A percentile compares a stretch with the other conserved stretches of the same genome.
Evolutionary conservation across 2,329 filamentous ascomycete genomes (phyloP).

Genomic region (Chaetomium strumarium): DNA sequence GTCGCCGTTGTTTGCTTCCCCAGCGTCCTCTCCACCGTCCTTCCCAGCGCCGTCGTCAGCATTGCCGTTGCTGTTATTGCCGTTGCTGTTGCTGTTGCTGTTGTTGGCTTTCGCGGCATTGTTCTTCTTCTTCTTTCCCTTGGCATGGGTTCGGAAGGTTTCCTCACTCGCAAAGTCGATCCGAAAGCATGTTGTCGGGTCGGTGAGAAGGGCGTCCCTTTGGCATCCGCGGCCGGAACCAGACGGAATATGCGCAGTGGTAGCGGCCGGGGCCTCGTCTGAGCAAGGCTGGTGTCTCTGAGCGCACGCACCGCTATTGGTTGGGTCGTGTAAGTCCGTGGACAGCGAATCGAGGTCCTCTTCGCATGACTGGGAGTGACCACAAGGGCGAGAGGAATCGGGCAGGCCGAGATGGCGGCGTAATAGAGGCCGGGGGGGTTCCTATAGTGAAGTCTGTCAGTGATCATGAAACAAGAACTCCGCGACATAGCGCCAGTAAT

Average conservation of each 20-base stretch:
- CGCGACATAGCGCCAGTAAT: background rate
- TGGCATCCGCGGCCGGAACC: slow-evolving; percentile 16
- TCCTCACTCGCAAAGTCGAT: slow-evolving; percentile 55
- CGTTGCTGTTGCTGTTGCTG: slow-evolving; percentile 33
- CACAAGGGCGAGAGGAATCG: slow-evolving; percentile 28
- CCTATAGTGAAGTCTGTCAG: slow-evolving; percentile 2
- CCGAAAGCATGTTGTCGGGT: slow-evolving; percentile 39
- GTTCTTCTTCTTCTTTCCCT: slow-evolving; percentile 53
- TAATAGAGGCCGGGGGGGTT: slow-evolving; percentile 6
- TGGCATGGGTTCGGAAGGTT: slow-evolving; percentile 48
- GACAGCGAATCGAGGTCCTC: slow-evolving; percentile 21
- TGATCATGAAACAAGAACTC: background rate
- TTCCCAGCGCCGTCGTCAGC: slow-evolving; percentile 34
- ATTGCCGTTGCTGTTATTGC: slow-evolving; percentile 41
- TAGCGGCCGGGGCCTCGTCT: slow-evolving; percentile 21
- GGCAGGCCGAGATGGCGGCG: slow-evolving; percentile 2
- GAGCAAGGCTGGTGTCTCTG: slow-evolving; percentile 23
- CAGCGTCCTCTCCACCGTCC: slow-evolving; percentile 28
- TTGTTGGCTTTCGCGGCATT: slow-evolving; percentile 30
- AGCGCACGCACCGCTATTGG: slow-evolving; percentile 30
- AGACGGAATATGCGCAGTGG: slow-evolving; percentile 14
- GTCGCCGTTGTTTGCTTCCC: slow-evolving; percentile 27
- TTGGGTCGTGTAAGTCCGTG: slow-evolving; percentile 27
- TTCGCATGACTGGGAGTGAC: slow-evolving; percentile 12
- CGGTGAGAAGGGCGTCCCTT: slow-evolving; percentile 37